Conservation (phyloP, 768 basidiomycete species). For the Mycena vulgaris region DNA sequence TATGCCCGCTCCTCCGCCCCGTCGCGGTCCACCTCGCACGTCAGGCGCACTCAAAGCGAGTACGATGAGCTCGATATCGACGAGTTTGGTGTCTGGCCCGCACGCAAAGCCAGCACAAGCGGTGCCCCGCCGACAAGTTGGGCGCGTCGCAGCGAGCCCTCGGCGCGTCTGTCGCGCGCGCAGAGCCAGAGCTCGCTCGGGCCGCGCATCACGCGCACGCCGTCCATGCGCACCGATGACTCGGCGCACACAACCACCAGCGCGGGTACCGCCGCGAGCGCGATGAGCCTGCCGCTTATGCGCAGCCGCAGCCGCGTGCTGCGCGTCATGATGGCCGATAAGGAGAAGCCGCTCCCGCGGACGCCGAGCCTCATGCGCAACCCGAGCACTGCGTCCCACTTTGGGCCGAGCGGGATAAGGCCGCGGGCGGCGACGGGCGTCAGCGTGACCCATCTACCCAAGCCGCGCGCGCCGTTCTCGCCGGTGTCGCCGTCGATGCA, state of each 20-base stretch:
- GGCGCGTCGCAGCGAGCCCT: constrained; percentile 32
- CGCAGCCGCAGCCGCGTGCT: constrained; percentile 35
- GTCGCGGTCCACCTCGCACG: constrained; percentile 25
- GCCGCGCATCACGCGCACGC: constrained; percentile 6
- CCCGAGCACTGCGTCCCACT: constrained; percentile 1
- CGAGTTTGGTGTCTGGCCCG: constrained; percentile 30
- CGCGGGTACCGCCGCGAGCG: constrained; percentile 3
- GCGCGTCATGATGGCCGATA: constrained; percentile 35
- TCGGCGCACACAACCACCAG: constrained; percentile 23
- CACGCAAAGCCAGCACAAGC: background rate
- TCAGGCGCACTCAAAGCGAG: constrained; percentile 32
- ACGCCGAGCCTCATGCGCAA: constrained; percentile 27
- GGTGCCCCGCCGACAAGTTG: constrained; percentile 34
- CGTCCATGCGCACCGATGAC: constrained; percentile 25
- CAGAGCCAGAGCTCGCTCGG: constrained; percentile 24
- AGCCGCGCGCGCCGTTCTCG: background rate
- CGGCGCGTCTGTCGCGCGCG: constrained; percentile 24
- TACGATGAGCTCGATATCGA: constrained; percentile 27
- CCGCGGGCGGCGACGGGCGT: constrained; percentile 32
- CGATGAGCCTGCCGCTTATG: constrained; percentile 31
- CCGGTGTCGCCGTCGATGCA: constrained; percentile 23
- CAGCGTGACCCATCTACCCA: background rate
- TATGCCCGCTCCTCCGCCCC: constrained; percentile 18
- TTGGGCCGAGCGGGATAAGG: background rate
- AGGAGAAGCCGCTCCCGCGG: constrained; percentile 35